Base-by-base conservation (phyloP, 805 yeast genomes). In the Candida vartiovaarae region DNA sequence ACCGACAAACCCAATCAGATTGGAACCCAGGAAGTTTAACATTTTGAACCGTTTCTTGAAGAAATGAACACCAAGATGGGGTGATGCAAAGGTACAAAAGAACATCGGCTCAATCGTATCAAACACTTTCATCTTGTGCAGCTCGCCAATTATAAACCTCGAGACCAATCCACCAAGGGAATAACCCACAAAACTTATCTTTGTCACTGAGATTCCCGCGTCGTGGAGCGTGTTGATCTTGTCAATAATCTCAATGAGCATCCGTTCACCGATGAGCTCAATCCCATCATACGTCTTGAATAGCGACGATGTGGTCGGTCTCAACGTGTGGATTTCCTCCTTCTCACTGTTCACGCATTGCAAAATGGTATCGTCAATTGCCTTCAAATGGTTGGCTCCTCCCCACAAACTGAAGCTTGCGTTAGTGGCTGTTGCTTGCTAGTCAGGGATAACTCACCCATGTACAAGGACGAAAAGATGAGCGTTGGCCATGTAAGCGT, bases 141-240 rank as follows among this genome's bases (percentile, higher is more conserved):
- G 66, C 38, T 83, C 70, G 2, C 97, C 97, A 38, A 89, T 71
- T 26, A 88, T 81, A 60, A 86, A 89, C 40, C 97, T 68, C 0
- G 89, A 71, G 30, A 91, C 78, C 32, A 90, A 64, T 0, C 98
- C 98, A 24, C 98, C 97, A 46, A 91, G 66, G 0, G 96, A 86
- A 61, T 90, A 91, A 0, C 98, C 96, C 3, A 86, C 72, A 35
- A 91, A 68, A 48, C 95, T 84, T 40, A 91, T 74, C 52, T 79
- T 72, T 10, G 67, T 63, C 54, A 75, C 63, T 3, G 30, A 32
- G 5, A 30, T 29, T 43, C 55, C 54, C 38, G 63, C 44, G 8
- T 65, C 64, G 8, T 9, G 20, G 26, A 70, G 59, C 8, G 49
- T 57, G 15, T 62, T 63, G 28, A 76, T 62, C 52, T 71, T 71